These are phyloP conservation scores for Hemileccinum hortonii DNA, from an alignment of 1,284 basidiomycete genomes.

Conservation along the genomic window DNA sequence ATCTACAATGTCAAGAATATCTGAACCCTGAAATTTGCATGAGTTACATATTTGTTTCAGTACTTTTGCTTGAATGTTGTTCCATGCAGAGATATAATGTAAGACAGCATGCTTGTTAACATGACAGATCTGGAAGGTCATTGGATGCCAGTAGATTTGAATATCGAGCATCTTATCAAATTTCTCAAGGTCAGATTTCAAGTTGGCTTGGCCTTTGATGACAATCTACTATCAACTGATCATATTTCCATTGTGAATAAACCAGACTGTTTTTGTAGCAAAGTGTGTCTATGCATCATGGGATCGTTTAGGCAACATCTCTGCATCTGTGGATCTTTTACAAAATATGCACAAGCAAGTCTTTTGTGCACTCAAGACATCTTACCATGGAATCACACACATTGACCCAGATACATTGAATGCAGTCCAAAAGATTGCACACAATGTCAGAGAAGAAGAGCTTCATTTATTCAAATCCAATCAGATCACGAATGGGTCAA, in stretches of 20 bases:
- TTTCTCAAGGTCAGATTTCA: constrained; percentile 8
- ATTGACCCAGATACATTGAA: constrained; percentile 14
- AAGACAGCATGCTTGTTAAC: constrained; percentile 27
- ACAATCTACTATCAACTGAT: no score
- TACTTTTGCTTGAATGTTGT: no score
- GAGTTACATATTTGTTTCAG: background rate
- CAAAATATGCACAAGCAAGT: constrained; percentile 27
- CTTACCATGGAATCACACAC: constrained; percentile 27
- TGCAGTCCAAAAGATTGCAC: constrained; percentile 18
- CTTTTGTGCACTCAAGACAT: constrained; percentile 7
- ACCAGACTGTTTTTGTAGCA: background rate
- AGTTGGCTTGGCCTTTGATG: no score
- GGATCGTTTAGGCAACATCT: constrained; percentile 29
- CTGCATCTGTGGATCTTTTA: constrained; percentile 23
- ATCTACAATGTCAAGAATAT: constrained; percentile 28
- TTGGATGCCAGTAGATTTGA: constrained; percentile 28
- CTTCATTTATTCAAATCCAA: constrained; percentile 4
- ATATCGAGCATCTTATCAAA: constrained; percentile 20
- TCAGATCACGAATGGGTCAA: no score
- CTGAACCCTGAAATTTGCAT: constrained; percentile 30
- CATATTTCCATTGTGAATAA: no score
- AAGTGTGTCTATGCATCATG: background rate
- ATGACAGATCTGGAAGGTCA: constrained; percentile 22
- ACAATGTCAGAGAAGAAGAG: constrained; percentile 14
- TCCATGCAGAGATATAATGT: constrained; percentile 28